Evolutionary conservation across 179 eudicot genomes (phyloP).

Genomic region (Silene coronaria): DNA sequence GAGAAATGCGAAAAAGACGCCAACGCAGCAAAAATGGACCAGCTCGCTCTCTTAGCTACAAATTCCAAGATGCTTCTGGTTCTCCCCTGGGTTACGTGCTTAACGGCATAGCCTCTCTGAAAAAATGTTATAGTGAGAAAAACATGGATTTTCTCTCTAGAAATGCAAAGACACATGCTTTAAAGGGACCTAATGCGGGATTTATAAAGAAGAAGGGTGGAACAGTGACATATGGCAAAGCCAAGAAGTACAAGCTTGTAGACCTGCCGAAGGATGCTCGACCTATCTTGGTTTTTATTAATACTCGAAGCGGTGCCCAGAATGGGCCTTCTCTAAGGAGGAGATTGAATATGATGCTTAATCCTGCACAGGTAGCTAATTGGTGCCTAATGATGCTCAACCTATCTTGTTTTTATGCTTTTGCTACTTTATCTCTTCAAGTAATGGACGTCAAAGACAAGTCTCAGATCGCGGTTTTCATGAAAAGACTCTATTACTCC

Average conservation of each 20-base stretch:
- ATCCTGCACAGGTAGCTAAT: slow-evolving; percentile 69
- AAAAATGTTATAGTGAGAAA: slow-evolving; percentile 46
- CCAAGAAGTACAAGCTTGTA: slow-evolving; percentile 50
- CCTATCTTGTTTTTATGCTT: neutral
- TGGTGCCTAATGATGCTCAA: neutral
- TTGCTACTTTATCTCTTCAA: neutral
- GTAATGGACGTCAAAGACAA: neutral
- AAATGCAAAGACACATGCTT: slow-evolving; percentile 29
- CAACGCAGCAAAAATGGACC: slow-evolving; percentile 48
- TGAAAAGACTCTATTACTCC: neutral
- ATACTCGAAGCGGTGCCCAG: slow-evolving; percentile 79
- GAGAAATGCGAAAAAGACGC: slow-evolving; percentile 61
- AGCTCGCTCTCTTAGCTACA: slow-evolving; percentile 38
- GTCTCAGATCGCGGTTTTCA: neutral
- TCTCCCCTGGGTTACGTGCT: slow-evolving; percentile 40
- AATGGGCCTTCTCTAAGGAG: slow-evolving; percentile 66
- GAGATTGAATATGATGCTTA: slow-evolving; percentile 70
- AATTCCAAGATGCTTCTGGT: slow-evolving; percentile 43
- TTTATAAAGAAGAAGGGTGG: slow-evolving; percentile 37
- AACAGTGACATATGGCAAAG: slow-evolving; percentile 36
- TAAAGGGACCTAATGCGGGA: slow-evolving; percentile 36
- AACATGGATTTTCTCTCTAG: slow-evolving; percentile 34
- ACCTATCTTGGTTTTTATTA: slow-evolving; percentile 73
- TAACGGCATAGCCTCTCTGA: slow-evolving; percentile 46
- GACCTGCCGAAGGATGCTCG: slow-evolving; percentile 69